phyloP scores from a whole-genome alignment of 176 grass and related monocot genomes.

The Panicum miliaceum region DNA sequence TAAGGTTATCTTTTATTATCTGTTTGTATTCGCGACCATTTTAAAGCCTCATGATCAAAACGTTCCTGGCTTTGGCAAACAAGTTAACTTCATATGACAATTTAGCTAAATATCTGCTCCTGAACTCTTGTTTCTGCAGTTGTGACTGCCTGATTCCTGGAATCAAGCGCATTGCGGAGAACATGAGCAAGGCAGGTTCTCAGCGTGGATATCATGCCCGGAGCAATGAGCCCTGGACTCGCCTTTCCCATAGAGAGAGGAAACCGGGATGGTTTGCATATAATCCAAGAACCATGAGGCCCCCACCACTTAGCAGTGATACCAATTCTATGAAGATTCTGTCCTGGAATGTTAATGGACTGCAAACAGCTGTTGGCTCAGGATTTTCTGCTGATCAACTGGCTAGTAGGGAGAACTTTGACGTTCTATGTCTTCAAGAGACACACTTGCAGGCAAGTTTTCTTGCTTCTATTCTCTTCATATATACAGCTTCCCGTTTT shows the following conservation, averaged over 20 bases:
- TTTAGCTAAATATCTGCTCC: not conserved
- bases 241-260: conserved; percentile 62
- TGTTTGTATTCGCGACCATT: not conserved
- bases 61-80: not conserved
- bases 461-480: not conserved
- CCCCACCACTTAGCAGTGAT: conserved; percentile 59
- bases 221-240: conserved; percentile 66
- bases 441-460: conserved; percentile 81
- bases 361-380: conserved; percentile 51
- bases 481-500: not conserved
- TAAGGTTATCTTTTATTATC: not conserved
- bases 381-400: conserved; percentile 58
- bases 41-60: not conserved
- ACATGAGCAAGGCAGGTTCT: conserved; percentile 33
- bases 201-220: not conserved
- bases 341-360: conserved; percentile 91
- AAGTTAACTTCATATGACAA: not conserved
- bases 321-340: conserved; percentile 69
- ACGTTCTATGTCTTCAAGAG: conserved; percentile 89
- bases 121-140: conserved; percentile 30
- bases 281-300: conserved; percentile 85
- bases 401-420: conserved; percentile 78
- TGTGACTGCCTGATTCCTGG: conserved; percentile 16
- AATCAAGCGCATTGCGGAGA: conserved; percentile 23
- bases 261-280: conserved; percentile 71